phyloP scores from a whole-genome alignment of 2,329 filamentous ascomycete genomes.

The Plectosphaerella plurivora region DNA sequence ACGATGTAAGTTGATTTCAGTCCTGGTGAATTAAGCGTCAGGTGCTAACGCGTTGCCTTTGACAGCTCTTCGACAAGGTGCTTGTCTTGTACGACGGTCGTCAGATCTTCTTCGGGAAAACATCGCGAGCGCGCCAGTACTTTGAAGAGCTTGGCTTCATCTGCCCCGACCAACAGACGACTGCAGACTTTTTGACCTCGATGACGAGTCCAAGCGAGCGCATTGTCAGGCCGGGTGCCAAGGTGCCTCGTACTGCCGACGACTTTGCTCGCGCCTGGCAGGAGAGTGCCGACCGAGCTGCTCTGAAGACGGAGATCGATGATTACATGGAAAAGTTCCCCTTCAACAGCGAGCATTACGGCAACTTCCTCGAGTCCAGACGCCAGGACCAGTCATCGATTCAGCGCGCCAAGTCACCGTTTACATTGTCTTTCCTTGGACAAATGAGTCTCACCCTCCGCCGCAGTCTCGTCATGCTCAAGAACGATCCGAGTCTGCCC shows the following conservation, averaged over 20 bases:
- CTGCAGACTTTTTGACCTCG: slow-evolving; percentile 66
- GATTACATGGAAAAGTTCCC: slow-evolving; percentile 14
- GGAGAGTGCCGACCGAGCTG: slow-evolving; percentile 18
- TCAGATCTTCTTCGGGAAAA: slow-evolving; percentile 63
- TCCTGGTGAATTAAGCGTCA: background rate
- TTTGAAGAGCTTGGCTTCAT: slow-evolving; percentile 64
- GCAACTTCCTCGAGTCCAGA: slow-evolving; percentile 6
- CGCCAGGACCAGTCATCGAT: slow-evolving; percentile 18
- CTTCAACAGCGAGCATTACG: slow-evolving; percentile 6
- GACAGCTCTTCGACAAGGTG: slow-evolving; percentile 39
- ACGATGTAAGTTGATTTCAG: slow-evolving; percentile 22
- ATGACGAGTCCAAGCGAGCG: slow-evolving; percentile 29
- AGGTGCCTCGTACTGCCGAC: slow-evolving; percentile 24
- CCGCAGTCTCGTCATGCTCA: slow-evolving; percentile 33
- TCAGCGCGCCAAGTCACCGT: slow-evolving; percentile 41
- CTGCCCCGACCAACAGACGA: slow-evolving; percentile 49
- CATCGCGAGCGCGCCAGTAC: slow-evolving; percentile 55
- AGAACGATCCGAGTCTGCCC: slow-evolving; percentile 32
- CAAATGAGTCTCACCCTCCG: slow-evolving; percentile 38
- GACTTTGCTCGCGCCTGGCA: slow-evolving; percentile 22
- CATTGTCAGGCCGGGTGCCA: slow-evolving; percentile 17
- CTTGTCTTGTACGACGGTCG: slow-evolving; percentile 62
- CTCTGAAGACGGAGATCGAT: slow-evolving; percentile 22
- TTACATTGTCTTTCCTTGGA: slow-evolving; percentile 40
- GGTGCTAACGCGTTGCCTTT: slow-evolving; percentile 46